Percentiles rank a stretch among this genome's conserved stretches.
These are phyloP conservation scores for Senna siamea DNA, from an alignment of 306 rosid species.

Conservation along the genomic window DNA sequence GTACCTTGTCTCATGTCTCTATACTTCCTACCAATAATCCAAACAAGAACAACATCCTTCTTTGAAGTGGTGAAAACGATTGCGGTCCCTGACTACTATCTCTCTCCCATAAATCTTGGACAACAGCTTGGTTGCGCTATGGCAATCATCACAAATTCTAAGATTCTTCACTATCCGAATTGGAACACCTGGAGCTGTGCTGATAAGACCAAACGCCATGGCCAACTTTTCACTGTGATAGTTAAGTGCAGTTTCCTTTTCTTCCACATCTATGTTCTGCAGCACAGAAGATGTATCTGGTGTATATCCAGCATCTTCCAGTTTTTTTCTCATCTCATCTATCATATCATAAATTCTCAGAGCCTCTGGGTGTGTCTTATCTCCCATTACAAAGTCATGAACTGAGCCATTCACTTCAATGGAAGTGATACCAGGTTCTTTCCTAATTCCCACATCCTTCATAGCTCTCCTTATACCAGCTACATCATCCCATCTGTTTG, in stretches of 20 bases:
- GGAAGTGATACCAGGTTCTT: slow-evolving; percentile 66
- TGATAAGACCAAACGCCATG: slow-evolving; percentile 72
- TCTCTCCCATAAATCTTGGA: slow-evolving; percentile 64
- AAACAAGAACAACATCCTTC: slow-evolving; percentile 68
- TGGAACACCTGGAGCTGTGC: slow-evolving; percentile 55
- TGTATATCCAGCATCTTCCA: slow-evolving; percentile 55
- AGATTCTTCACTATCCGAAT: slow-evolving; percentile 68
- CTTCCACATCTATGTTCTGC: slow-evolving; percentile 57
- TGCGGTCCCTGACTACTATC: slow-evolving; percentile 67
- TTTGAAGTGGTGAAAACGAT: slow-evolving; percentile 68
- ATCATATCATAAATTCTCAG: slow-evolving; percentile 55
- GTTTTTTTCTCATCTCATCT: slow-evolving; percentile 57
- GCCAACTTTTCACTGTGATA: slow-evolving; percentile 76
- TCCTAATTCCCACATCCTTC: slow-evolving; percentile 55
- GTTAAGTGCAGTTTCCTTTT: slow-evolving; percentile 57
- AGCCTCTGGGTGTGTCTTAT: slow-evolving; percentile 51
- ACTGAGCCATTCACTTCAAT: slow-evolving; percentile 63
- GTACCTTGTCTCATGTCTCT: background rate
- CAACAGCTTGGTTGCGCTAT: slow-evolving; percentile 60
- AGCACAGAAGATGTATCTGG: slow-evolving; percentile 57
- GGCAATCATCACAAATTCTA: slow-evolving; percentile 71
- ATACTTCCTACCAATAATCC: slow-evolving; percentile 52
- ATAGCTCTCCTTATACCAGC: slow-evolving; percentile 53
- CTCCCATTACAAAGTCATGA: slow-evolving; percentile 68
- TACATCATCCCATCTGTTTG: slow-evolving; percentile 64